Evolutionary conservation across 768 basidiomycete species (phyloP), one percentile per base, ranked within the genome.

Genomic region (Leccinum longicurvipes): DNA sequence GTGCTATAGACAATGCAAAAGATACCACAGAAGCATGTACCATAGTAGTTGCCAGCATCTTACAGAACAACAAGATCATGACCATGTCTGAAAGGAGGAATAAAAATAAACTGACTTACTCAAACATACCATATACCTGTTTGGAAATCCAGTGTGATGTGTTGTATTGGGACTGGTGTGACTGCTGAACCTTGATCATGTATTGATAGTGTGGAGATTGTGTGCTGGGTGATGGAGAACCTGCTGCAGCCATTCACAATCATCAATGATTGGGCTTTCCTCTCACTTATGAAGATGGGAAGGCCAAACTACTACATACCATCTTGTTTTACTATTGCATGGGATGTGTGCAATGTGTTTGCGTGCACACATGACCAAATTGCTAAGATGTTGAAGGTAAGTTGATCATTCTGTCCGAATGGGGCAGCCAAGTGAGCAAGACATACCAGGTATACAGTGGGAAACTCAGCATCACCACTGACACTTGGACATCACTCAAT

Each of bases 351-450:
- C 14, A 23, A 24, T 4, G 23, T 46, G 10, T 46, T 46, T 4
- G 5, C 3, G 15, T 7, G 44, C 12, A 46, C 44, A 11, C 25
- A 5, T 3, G 6, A 46, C 1, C 12, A 6, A 5, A 27, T 46
- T 17, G 24, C 44, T 25, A 46, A 27, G 17, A 46, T 46, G 44
- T 12, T 46, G 4, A 25, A 14, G 5, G 23, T 46, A 17, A 5
- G 44, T 27, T 25, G 8, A 3, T 46, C 12, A 8, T 44, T 4
- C 4, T 44, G 41, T 5, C 11, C 17, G 17, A n/a, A 15, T 17
- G 4, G 2, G 2, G 2, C 2, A 36, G 17, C 1, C 2, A 1
- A 15, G 17, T n/a, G 6, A 36, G 7, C 15, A 19, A 2, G n/a
- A 15, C 36, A 1, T 19, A 39, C 42, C 31, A 44, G 42, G 42